Percentiles rank a stretch among this genome's conserved stretches.
Evolutionary conservation across 192 early-diverging fungal genomes (phyloP).

Genomic region (Chytriomyces sp.): DNA sequence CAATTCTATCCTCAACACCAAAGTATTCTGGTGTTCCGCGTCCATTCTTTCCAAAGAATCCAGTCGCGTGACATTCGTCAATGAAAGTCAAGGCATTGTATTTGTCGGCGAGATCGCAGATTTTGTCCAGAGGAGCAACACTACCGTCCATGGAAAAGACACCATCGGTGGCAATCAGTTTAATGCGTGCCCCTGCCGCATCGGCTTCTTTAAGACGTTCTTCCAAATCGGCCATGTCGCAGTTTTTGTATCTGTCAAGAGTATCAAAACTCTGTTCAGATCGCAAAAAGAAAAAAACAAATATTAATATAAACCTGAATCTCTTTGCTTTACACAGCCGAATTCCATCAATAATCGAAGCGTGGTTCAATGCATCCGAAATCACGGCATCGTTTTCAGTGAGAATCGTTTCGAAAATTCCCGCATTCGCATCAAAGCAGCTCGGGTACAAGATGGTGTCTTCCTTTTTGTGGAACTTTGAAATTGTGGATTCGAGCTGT

Average conservation of each 20-base stretch:
- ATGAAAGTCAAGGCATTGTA: constrained; percentile 87
- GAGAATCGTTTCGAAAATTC: constrained; percentile 68
- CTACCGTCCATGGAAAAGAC: constrained; percentile 91
- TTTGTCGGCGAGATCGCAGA: constrained; percentile 81
- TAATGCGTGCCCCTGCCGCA: constrained; percentile 75
- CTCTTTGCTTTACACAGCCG: constrained; percentile 26
- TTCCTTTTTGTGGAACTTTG: constrained; percentile 60
- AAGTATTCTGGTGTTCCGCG: constrained; percentile 33
- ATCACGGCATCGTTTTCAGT: constrained; percentile 63
- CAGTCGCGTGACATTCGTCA: constrained; percentile 53
- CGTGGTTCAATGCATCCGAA: constrained; percentile 64
- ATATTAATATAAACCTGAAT: background rate
- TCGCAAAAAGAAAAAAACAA: background rate
- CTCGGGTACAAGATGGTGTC: constrained; percentile 74
- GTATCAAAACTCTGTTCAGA: background rate
- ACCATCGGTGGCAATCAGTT: constrained; percentile 88
- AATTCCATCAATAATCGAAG: constrained; percentile 40
- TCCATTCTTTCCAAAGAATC: constrained; percentile 30
- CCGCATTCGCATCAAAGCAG: constrained; percentile 75
- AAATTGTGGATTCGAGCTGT: constrained; percentile 37
- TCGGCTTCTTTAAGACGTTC: constrained; percentile 48
- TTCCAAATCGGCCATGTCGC: constrained; percentile 78
- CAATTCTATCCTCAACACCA: constrained; percentile 49
- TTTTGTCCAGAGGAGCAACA: constrained; percentile 80
- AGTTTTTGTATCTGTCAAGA: constrained; percentile 25